phyloP scores from a whole-genome alignment of 1,139 yeast genomes.

The Blastobotrys aristatus region DNA sequence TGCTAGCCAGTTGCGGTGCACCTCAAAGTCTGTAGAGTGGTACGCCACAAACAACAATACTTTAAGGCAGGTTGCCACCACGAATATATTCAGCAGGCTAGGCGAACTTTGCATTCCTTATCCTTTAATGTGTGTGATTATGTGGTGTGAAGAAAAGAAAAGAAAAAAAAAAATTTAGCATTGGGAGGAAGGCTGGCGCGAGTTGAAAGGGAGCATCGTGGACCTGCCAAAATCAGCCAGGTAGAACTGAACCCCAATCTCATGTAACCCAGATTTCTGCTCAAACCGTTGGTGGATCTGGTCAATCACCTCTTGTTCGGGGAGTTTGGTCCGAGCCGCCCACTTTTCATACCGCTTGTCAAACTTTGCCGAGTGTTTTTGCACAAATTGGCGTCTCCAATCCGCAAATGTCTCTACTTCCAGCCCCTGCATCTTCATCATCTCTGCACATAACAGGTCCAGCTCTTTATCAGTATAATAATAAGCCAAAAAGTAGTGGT shows the following conservation, averaged over 20 bases:
- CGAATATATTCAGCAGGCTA: slow-evolving; percentile 54
- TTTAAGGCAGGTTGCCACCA: slow-evolving; percentile 55
- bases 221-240: slow-evolving; percentile 3
- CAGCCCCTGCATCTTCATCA: neutral
- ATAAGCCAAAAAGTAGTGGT: neutral
- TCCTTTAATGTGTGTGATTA: neutral
- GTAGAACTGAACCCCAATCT: neutral
- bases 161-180: neutral
- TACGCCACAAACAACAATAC: slow-evolving; percentile 43
- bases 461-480: neutral
- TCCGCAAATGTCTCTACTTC: neutral
- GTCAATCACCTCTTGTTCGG: neutral
- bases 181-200: neutral
- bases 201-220: slow-evolving; percentile 6
- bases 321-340: neutral
- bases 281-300: slow-evolving; percentile 7
- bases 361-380: slow-evolving; percentile 3
- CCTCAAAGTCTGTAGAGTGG: slow-evolving; percentile 93
- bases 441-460: neutral
- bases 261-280: neutral
- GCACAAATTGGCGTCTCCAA: neutral
- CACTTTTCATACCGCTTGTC: slow-evolving; percentile 5
- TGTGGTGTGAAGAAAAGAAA: slow-evolving; percentile 1
- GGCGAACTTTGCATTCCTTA: slow-evolving; percentile 6
- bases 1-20: slow-evolving; percentile 95